Percentiles rank a stretch among this genome's conserved stretches.
Conservation (phyloP, 1,139 yeast genomes). For the Suhomyces coccinellae region DNA sequence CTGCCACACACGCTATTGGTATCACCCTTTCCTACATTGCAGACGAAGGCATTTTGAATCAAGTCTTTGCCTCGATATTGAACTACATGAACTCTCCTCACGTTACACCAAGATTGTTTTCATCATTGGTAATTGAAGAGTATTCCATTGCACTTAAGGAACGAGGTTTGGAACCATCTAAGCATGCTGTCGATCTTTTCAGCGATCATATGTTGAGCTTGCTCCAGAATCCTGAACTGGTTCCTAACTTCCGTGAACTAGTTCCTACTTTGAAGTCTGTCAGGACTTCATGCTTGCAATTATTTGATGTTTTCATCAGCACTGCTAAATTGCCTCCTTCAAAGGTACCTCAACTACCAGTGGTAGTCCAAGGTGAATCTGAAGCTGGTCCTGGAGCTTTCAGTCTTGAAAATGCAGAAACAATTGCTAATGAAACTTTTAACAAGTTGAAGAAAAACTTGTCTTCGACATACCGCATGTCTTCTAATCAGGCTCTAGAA, state of each 20-base stretch:
- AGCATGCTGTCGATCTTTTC: constrained; percentile 24
- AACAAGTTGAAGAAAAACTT: constrained; percentile 63
- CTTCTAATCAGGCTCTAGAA: constrained; percentile 72
- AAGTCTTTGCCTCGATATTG: constrained; percentile 41
- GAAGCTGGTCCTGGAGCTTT: constrained; percentile 97
- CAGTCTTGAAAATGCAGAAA: constrained; percentile 73
- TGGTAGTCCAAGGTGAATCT: constrained; percentile 88
- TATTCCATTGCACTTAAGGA: constrained; percentile 50
- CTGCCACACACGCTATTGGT: constrained; percentile 79
- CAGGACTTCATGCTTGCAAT: constrained; percentile 82
- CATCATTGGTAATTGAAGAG: constrained; percentile 72
- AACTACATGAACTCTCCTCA: constrained; percentile 57
- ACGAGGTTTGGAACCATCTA: constrained; percentile 18
- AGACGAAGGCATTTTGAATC: constrained; percentile 35
- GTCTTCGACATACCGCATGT: constrained; percentile 70
- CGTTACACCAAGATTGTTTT: constrained; percentile 77
- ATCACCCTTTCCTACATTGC: constrained; percentile 58
- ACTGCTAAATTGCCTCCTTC: constrained; percentile 73
- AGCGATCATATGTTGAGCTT: constrained; percentile 31
- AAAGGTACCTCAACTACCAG: constrained; percentile 80
- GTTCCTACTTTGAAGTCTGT: constrained; percentile 85
- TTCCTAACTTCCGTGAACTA: constrained; percentile 74
- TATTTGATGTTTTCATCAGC: constrained; percentile 75
- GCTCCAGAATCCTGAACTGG: constrained; percentile 44
- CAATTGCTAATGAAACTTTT: constrained; percentile 64